Conservation (phyloP, 495 filamentous ascomycete species). For the Penicillium manginii region DNA sequence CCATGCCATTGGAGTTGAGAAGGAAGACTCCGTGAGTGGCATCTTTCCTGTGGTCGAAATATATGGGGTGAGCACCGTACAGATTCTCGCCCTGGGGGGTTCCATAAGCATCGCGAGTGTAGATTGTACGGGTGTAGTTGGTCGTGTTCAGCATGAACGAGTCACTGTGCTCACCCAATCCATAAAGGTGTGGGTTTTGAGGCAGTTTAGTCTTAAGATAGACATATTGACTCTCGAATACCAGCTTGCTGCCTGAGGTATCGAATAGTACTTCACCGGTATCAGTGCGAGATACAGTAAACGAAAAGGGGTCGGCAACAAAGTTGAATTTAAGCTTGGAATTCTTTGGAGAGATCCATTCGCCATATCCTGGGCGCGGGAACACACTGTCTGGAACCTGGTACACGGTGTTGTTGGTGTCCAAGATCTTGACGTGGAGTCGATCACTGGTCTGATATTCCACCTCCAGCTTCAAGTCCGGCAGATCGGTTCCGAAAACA, state of each 20-base stretch:
- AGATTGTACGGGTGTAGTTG: conserved; percentile 64
- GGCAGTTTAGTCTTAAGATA: conserved; percentile 54
- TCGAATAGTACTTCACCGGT: conserved; percentile 47
- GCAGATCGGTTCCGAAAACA: conserved; percentile 57
- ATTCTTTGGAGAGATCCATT: conserved; percentile 12
- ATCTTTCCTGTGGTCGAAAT: conserved; percentile 52
- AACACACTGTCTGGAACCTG: conserved; percentile 60
- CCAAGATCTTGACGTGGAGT: conserved; percentile 51
- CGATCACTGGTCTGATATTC: conserved; percentile 56
- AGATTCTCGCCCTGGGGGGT: conserved; percentile 42
- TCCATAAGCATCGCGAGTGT: conserved; percentile 56
- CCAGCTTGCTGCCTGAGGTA: conserved; percentile 50
- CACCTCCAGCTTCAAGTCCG: conserved; percentile 49
- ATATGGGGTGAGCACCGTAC: conserved; percentile 59
- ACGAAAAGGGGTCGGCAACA: conserved; percentile 17
- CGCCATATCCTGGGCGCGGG: conserved; percentile 42
- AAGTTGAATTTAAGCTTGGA: conserved; percentile 23
- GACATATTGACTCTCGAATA: conserved; percentile 62
- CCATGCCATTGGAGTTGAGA: conserved; percentile 68
- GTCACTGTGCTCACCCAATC: conserved; percentile 58
- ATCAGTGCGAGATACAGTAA: conserved; percentile 18
- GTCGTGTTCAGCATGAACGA: conserved; percentile 46
- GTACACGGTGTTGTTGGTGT: conserved; percentile 64
- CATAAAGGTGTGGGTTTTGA: conserved; percentile 59
- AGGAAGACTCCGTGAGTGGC: conserved; percentile 60